Evolutionary conservation across 139 green algal genomes (phyloP), one percentile per base, ranked within the genome.

Genomic region (Ettlia oleoabundans): DNA sequence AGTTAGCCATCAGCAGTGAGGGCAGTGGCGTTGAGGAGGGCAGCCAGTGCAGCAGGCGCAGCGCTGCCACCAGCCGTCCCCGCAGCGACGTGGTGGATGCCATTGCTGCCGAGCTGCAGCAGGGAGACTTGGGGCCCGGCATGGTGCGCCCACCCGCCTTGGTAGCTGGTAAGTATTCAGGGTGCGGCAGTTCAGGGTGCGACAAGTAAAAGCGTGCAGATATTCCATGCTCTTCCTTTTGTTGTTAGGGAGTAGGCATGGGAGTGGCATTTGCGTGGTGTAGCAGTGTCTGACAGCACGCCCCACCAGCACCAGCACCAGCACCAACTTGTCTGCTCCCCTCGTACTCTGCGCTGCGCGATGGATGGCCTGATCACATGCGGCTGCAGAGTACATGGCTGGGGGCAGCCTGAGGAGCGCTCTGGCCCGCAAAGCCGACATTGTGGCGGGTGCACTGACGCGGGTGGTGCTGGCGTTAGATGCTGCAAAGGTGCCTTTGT

Each of bases 381-480:
- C n/a, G n/a, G n/a, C n/a, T 65, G 87, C 87, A 6, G 92, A 96
- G 84, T 96, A 89, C 89, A 91, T 96, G 85, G 83, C 74, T 1
- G 86, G 85, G 26, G 92, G 92, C 73, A 84, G 79, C 72, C 86
- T 96, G 61, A 88, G 90, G 43, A 76, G 77, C 3, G 93, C 91
- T 4, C 87, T 95, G 41, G 70, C 76, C 7, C 82, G 92, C 26
- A 78, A 81, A 35, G 87, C 89, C 18, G 84, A 91, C 24, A 87
- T 90, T 7, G 74, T 92, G n/a, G 68, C 84, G 38, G 84, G 80
- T 15, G 19, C 52, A 22, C 76, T 89, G 32, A 87, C 84, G 3
- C 81, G 87, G 4, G 55, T 91, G 30, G 38, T 90, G 43, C 81
- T 92, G 35, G 89, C 89, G 10, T 74, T 92, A 69, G 89, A 92